Evolutionary conservation across 495 filamentous ascomycete species (phyloP).

Genomic region (Daldinia caldariorum): DNA sequence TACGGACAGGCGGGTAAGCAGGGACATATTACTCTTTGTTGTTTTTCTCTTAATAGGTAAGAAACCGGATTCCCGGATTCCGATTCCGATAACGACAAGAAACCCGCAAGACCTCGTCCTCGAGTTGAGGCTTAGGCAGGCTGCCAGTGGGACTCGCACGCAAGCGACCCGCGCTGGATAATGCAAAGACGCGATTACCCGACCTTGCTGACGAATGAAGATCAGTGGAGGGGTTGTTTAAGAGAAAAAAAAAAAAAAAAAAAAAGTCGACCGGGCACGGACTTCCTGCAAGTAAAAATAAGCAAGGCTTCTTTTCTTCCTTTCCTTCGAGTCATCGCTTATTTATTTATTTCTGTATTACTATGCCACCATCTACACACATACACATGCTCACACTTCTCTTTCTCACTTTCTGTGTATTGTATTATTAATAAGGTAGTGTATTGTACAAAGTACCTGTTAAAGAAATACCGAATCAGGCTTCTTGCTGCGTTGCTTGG

Average conservation of each 20-base stretch:
- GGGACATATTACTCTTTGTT: neutral
- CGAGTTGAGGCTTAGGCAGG: constrained; percentile 29
- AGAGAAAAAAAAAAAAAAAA: neutral
- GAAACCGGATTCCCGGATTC: constrained; percentile 21
- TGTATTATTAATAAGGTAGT: constrained; percentile 8
- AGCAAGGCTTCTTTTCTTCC: constrained; percentile 14
- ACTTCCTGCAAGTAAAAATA: constrained; percentile 34
- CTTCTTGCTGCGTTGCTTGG: neutral
- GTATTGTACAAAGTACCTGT: constrained; percentile 1
- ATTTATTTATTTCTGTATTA: constrained; percentile 19
- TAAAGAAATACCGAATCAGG: neutral
- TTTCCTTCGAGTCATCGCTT: constrained; percentile 1
- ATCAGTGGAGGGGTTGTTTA: constrained; percentile 5
- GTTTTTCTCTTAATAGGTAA: neutral
- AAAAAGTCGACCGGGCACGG: constrained; percentile 8
- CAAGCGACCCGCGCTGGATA: constrained; percentile 23
- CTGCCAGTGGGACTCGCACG: constrained; percentile 25
- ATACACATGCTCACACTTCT: neutral
- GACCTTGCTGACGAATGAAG: constrained; percentile 42
- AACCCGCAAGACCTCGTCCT: neutral
- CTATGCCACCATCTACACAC: constrained; percentile 7
- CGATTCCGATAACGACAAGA: constrained; percentile 15
- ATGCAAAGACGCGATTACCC: constrained; percentile 35
- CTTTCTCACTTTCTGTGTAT: neutral
- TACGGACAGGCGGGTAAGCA: constrained; percentile 10